Conservation (phyloP, 805 yeast genomes). For the Yarrowia porcina region DNA sequence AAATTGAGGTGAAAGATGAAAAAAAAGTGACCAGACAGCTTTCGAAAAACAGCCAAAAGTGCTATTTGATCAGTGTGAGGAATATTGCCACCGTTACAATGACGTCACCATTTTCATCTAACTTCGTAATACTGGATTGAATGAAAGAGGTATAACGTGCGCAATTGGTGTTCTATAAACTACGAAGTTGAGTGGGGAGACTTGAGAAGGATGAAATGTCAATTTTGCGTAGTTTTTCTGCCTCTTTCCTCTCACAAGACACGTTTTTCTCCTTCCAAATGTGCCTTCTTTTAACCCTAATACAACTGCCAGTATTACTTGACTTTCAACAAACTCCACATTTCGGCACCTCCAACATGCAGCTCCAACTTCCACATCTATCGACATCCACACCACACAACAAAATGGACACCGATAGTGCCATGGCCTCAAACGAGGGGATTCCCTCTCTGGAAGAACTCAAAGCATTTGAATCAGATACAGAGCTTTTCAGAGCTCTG, state of each 20-base stretch:
- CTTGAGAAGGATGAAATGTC: too few relatives aligned
- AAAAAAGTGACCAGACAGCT: background rate
- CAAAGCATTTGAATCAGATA: background rate
- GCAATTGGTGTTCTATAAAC: background rate
- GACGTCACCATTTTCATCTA: background rate
- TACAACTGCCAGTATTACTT: background rate
- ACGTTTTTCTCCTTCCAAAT: background rate
- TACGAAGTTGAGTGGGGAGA: too few relatives aligned
- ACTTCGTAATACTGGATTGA: too few relatives aligned
- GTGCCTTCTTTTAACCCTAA: background rate
- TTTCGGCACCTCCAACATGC: background rate
- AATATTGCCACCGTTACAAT: background rate
- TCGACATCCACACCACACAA: background rate
- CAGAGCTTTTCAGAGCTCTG: background rate
- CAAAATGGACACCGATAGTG: constrained; percentile 4
- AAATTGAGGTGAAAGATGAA: background rate
- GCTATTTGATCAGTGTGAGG: background rate
- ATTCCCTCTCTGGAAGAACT: background rate
- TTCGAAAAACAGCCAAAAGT: background rate
- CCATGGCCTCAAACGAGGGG: background rate
- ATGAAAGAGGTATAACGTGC: too few relatives aligned
- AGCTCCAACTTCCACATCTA: background rate
- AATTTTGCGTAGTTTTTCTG: too few relatives aligned
- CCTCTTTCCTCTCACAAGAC: too few relatives aligned
- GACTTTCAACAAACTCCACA: background rate